Conservation (phyloP, 2,329 filamentous ascomycete species). For the Fusarium duplospermum region DNA sequence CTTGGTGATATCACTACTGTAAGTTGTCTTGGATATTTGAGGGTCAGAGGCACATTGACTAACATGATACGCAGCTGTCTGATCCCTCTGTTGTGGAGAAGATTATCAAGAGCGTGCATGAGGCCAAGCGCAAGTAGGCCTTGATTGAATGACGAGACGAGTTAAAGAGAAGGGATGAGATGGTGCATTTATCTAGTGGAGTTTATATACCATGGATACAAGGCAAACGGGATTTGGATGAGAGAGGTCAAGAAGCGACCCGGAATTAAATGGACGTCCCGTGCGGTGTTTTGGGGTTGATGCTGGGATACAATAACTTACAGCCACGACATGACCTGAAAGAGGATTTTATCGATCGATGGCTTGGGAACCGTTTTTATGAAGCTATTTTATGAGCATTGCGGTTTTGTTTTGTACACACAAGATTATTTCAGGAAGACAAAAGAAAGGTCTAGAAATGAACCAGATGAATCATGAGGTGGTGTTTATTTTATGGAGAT, state of each 20-base stretch:
- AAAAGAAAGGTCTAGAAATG: slow-evolving; percentile 27
- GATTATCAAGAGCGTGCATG: slow-evolving; percentile 86
- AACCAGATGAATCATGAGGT: slow-evolving; percentile 1
- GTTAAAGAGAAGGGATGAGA: slow-evolving; percentile 3
- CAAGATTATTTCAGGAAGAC: slow-evolving; percentile 19
- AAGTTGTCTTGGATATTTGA: slow-evolving; percentile 53
- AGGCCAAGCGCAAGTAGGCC: slow-evolving; percentile 63
- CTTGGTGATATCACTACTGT: slow-evolving; percentile 93
- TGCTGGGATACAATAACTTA: slow-evolving; percentile 30
- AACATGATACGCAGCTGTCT: slow-evolving; percentile 71
- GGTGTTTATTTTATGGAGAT: neutral
- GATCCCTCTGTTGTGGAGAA: slow-evolving; percentile 90
- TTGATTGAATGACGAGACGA: neutral
- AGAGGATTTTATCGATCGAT: slow-evolving; percentile 25
- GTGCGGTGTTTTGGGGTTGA: slow-evolving; percentile 44
- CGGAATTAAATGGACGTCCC: slow-evolving; percentile 22
- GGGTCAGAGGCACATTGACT: slow-evolving; percentile 7
- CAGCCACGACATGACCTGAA: slow-evolving; percentile 37
- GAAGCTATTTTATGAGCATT: slow-evolving; percentile 40
- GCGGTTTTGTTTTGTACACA: slow-evolving; percentile 27
- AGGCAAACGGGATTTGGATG: slow-evolving; percentile 32
- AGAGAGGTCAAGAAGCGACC: slow-evolving; percentile 20
- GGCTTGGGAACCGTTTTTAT: slow-evolving; percentile 32
- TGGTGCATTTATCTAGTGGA: slow-evolving; percentile 35
- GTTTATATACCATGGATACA: slow-evolving; percentile 45